Conservation (phyloP, 805 yeast species). For the Monosporozyma servazzii region DNA sequence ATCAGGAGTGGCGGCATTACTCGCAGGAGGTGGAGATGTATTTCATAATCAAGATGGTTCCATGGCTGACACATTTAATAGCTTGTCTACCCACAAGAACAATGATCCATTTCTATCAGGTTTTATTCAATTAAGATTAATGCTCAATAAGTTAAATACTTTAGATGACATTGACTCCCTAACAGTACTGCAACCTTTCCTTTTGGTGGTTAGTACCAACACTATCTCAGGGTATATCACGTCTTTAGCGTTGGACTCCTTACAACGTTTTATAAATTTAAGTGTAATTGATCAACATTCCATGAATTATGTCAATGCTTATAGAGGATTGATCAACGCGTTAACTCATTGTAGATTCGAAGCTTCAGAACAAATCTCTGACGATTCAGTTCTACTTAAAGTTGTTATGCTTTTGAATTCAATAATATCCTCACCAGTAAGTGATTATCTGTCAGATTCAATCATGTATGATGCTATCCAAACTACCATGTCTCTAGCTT, state of each 20-base stretch:
- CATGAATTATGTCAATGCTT: conserved; percentile 50
- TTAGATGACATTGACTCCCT: conserved; percentile 56
- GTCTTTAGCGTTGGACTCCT: conserved; percentile 63
- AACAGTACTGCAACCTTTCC: conserved; percentile 77
- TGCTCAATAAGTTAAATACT: conserved; percentile 46
- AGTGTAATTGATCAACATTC: conserved; percentile 51
- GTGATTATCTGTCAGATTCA: conserved; percentile 65
- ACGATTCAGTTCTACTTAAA: conserved; percentile 81
- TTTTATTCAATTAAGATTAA: conserved; percentile 67
- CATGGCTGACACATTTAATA: conserved; percentile 30
- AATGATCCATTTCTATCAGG: conserved; percentile 63
- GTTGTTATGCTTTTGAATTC: conserved; percentile 67
- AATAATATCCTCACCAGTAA: conserved; percentile 55
- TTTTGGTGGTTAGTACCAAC: conserved; percentile 73
- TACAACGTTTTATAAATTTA: conserved; percentile 64
- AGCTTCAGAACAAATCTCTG: conserved; percentile 85
- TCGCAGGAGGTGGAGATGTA: conserved; percentile 53
- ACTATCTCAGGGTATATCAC: conserved; percentile 83
- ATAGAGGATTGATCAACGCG: conserved; percentile 40
- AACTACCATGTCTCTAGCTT: conserved; percentile 83
- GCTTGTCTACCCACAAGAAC: conserved; percentile 21
- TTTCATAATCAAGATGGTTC: conserved; percentile 39
- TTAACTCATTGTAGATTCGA: conserved; percentile 92
- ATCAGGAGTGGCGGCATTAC: conserved; percentile 74
- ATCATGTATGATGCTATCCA: conserved; percentile 82